Percentiles rank a stretch among this genome's conserved stretches.
Conservation (phyloP, 176 grass and related monocot genomes). For the Puya raimondii region DNA sequence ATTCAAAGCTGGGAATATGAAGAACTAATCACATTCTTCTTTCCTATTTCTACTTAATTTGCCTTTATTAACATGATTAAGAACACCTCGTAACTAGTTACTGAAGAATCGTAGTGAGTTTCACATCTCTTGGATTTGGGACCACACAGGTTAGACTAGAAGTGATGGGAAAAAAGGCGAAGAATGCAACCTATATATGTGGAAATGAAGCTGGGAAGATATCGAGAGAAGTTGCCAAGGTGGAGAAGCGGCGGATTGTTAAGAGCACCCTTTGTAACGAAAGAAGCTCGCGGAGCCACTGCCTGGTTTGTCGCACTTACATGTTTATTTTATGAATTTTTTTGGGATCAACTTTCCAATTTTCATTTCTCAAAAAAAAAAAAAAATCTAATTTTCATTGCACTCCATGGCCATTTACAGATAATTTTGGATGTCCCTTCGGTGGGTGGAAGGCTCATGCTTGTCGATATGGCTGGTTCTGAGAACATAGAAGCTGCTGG, state of each 20-base stretch:
- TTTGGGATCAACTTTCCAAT: neutral
- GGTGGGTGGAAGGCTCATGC: conserved; percentile 85
- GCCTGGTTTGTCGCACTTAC: conserved; percentile 49
- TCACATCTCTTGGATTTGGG: conserved; percentile 8
- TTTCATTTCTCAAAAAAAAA: neutral
- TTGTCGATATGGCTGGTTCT: conserved; percentile 95
- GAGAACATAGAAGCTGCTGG: conserved; percentile 95
- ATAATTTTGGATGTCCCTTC: conserved; percentile 92
- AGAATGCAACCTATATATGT: conserved; percentile 75
- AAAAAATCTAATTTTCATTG: neutral
- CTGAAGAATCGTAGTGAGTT: conserved; percentile 3
- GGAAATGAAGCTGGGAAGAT: conserved; percentile 84
- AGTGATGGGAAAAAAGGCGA: conserved; percentile 84
- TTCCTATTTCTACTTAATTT: neutral
- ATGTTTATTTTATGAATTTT: neutral
- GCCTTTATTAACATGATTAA: neutral
- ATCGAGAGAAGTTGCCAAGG: conserved; percentile 74
- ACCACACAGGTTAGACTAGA: conserved; percentile 50
- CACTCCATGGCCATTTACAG: conserved; percentile 15
- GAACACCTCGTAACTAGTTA: neutral
- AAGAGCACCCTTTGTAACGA: conserved; percentile 90
- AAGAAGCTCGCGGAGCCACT: conserved; percentile 82
- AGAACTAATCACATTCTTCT: too few species aligned
- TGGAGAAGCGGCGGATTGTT: conserved; percentile 69
- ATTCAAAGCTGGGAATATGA: too few species aligned